Evolutionary conservation across 352 stramenopile genomes (phyloP).

Genomic region (Phytophthora cactorum): DNA sequence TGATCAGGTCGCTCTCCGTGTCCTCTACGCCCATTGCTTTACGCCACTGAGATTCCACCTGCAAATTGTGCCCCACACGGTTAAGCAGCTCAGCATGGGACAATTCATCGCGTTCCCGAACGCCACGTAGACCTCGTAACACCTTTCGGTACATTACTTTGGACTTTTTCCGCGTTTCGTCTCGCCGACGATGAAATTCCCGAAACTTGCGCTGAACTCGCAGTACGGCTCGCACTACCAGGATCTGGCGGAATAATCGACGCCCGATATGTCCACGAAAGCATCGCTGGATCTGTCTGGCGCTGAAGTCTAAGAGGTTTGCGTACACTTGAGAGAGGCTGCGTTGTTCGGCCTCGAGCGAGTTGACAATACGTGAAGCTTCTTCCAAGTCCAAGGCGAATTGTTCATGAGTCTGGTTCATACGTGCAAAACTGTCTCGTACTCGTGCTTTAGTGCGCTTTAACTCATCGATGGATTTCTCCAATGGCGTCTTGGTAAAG

Average conservation of each 20-base stretch:
- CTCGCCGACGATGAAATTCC: conserved; percentile 36
- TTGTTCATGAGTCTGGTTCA: conserved; percentile 40
- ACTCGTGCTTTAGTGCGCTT: conserved; percentile 25
- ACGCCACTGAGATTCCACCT: conserved; percentile 72
- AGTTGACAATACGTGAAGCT: conserved; percentile 28
- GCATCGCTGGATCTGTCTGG: conserved; percentile 82
- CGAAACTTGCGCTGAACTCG: conserved; percentile 58
- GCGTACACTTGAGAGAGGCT: conserved; percentile 25
- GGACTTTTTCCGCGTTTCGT: conserved; percentile 42
- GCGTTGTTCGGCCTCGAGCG: conserved; percentile 37
- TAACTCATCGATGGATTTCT: conserved; percentile 37
- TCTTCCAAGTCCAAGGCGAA: conserved; percentile 43
- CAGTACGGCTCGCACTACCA: conserved; percentile 49
- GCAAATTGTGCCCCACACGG: conserved; percentile 66
- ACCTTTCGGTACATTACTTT: conserved; percentile 55
- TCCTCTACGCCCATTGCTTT: conserved; percentile 67
- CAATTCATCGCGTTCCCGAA: conserved; percentile 46
- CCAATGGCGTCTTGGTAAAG: conserved; percentile 31
- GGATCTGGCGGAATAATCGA: conserved; percentile 38
- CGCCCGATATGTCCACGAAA: conserved; percentile 87
- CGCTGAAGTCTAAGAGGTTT: conserved; percentile 44
- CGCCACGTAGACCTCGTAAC: conserved; percentile 53
- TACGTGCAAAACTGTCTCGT: conserved; percentile 35
- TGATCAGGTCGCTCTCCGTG: conserved; percentile 57
- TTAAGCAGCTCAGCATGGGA: conserved; percentile 60